Evolutionary conservation across 768 basidiomycete species (phyloP).

Genomic region (Mycena vulgaris): DNA sequence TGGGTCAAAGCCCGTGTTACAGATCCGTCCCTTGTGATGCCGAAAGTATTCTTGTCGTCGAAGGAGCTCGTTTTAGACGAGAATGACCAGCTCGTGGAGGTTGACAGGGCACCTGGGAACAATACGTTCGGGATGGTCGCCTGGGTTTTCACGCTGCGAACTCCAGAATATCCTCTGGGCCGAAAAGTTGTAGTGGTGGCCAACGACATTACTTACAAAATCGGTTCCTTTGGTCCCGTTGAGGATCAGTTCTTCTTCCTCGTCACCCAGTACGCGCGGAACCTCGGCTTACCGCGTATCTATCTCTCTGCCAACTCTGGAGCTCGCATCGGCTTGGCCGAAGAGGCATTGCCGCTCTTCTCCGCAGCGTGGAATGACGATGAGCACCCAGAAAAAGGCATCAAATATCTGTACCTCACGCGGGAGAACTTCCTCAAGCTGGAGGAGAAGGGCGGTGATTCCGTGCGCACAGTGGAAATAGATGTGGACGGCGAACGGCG

Average conservation of each 20-base stretch:
- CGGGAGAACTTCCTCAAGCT: slow-evolving; percentile 92
- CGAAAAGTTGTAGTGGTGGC: slow-evolving; percentile 92
- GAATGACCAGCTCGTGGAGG: slow-evolving; percentile 90
- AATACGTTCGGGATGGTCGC: slow-evolving; percentile 98
- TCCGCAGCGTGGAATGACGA: slow-evolving; percentile 92
- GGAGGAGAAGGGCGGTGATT: slow-evolving; percentile 85
- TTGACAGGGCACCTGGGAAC: slow-evolving; percentile 93
- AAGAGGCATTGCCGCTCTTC: slow-evolving; percentile 91
- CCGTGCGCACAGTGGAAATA: slow-evolving; percentile 87
- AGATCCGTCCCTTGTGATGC: slow-evolving; percentile 78
- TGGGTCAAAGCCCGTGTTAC: slow-evolving; percentile 83
- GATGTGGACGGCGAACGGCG: slow-evolving; percentile 90
- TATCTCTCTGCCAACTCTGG: slow-evolving; percentile 99
- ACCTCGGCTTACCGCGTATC: slow-evolving; percentile 91
- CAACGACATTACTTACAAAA: slow-evolving; percentile 99
- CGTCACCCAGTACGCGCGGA: slow-evolving; percentile 93
- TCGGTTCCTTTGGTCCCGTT: slow-evolving; percentile 95
- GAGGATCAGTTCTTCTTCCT: slow-evolving; percentile 98
- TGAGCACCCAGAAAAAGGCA: slow-evolving; percentile 91
- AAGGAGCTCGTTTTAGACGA: slow-evolving; percentile 96
- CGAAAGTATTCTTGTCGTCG: slow-evolving; percentile 85
- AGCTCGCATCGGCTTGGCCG: slow-evolving; percentile 95
- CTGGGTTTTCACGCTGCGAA: slow-evolving; percentile 94
- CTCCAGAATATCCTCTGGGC: slow-evolving; percentile 93
- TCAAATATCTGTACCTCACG: slow-evolving; percentile 96